Conservation (phyloP, 805 yeast species). For the Pichia occidentalis region DNA sequence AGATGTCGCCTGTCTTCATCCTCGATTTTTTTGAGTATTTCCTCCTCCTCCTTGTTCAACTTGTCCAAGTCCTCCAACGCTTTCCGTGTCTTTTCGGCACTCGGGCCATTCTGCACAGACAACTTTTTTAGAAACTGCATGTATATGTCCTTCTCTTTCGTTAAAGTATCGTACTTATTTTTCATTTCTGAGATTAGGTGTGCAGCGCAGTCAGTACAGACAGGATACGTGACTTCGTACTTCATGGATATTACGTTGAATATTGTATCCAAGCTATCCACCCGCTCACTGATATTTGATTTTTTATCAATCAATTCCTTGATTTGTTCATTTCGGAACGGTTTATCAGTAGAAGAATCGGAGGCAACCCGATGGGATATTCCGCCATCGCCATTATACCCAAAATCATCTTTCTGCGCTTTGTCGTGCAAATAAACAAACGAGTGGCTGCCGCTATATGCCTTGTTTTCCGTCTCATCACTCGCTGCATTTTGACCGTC, state of each 20-base stretch:
- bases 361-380: too few species aligned
- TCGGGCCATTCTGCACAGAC: slow-evolving; percentile 46
- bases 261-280: slow-evolving; percentile 50
- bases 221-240: slow-evolving; percentile 76
- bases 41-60: slow-evolving; percentile 36
- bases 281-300: slow-evolving; percentile 30
- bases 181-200: slow-evolving; percentile 58
- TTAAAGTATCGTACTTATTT: slow-evolving; percentile 61
- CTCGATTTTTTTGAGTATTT: slow-evolving; percentile 33
- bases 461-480: background rate
- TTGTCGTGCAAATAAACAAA: slow-evolving; percentile 15
- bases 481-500: background rate
- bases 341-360: too few species aligned
- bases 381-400: too few species aligned
- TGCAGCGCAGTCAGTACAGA: slow-evolving; percentile 81
- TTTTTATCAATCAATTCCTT: slow-evolving; percentile 18
- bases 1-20: slow-evolving; percentile 37
- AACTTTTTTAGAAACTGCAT: slow-evolving; percentile 65
- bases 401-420: slow-evolving; percentile 3
- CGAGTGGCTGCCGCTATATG: slow-evolving; percentile 3
- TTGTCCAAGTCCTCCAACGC: slow-evolving; percentile 40
- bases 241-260: slow-evolving; percentile 73
- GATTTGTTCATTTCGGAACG: slow-evolving; percentile 11
- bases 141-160: slow-evolving; percentile 74
- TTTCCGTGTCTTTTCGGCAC: slow-evolving; percentile 35